Base-by-base conservation (phyloP, 169 alveolate genomes). In the Cryptosporidium felis region DNA sequence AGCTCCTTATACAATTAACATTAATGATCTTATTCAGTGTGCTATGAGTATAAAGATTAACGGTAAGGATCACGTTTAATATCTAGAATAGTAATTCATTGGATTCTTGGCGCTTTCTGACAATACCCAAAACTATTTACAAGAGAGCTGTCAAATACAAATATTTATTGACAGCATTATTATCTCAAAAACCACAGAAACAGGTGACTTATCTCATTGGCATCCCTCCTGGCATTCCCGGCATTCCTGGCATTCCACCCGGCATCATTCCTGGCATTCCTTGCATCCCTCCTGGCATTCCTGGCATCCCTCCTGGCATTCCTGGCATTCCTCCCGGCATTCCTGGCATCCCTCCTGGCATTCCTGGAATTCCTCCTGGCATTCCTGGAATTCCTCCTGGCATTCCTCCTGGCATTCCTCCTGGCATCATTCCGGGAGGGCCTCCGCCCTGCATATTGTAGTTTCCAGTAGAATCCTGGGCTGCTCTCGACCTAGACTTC, bases 41-140 rank as follows among this genome's bases (percentile, higher is more conserved):
- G 92, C 94, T 0, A 60, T 89, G 34, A 51, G 47, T 62, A 62
- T 91, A 49, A 91, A 88, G 80, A 80, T 91, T 30, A 80, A 79
- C 26, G 46, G 8, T 8, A 67, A 74, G 12, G 56, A 40, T 12
- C 23, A 34, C 14, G 12, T 23, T n/a, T n/a, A n/a, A n/a, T n/a
- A n/a, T n/a, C n/a, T n/a, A n/a, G n/a, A n/a, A n/a, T n/a, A n/a
- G n/a, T n/a, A n/a, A n/a, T n/a, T n/a, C n/a, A n/a, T n/a, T n/a
- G n/a, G n/a, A n/a, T n/a, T n/a, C n/a, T n/a, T n/a, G n/a, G n/a
- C n/a, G n/a, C n/a, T n/a, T n/a, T n/a, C n/a, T n/a, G n/a, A n/a
- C n/a, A n/a, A n/a, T n/a, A n/a, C n/a, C n/a, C n/a, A n/a, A n/a
- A n/a, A n/a, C n/a, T n/a, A n/a, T n/a, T n/a, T n/a, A n/a, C n/a